phyloP scores from a whole-genome alignment of 2,329 filamentous ascomycete genomes.

The Pseudogymnoascus sp. region DNA sequence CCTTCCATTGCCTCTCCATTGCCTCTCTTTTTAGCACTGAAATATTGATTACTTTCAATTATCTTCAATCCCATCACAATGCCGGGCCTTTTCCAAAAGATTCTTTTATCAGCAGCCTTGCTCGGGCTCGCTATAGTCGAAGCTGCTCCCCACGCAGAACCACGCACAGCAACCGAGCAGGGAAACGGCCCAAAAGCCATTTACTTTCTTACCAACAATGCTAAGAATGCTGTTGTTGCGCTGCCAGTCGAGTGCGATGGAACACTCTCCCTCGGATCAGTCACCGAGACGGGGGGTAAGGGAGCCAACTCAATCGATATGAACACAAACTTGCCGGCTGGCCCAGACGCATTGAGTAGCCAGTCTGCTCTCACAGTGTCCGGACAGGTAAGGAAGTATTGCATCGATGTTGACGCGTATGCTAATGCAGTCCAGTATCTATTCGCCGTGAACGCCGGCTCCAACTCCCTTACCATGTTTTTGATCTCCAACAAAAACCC shows the following conservation, averaged over 20 bases:
- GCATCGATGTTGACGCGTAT: not conserved
- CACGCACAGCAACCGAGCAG: not conserved
- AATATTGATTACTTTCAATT: not conserved
- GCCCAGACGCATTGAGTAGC: constrained; percentile 43
- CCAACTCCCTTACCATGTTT: constrained; percentile 45
- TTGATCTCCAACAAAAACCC: constrained; percentile 36
- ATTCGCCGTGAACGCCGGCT: constrained; percentile 49
- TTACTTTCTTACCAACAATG: constrained; percentile 50
- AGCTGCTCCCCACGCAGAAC: not conserved
- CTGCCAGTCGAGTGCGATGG: constrained; percentile 42
- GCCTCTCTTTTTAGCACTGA: not conserved
- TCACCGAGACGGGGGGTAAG: constrained; percentile 40
- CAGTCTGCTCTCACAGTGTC: constrained; percentile 44
- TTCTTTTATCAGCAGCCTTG: not conserved
- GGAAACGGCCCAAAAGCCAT: constrained; percentile 34
- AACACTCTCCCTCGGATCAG: constrained; percentile 35
- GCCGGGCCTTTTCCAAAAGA: constrained; percentile 1
- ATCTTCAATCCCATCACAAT: not conserved
- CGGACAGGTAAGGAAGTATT: constrained; percentile 37
- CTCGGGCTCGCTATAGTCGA: not conserved
- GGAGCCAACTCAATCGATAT: constrained; percentile 37
- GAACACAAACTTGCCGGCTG: constrained; percentile 31
- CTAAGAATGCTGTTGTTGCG: constrained; percentile 41
- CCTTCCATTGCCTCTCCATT: not conserved
- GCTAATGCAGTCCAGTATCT: constrained; percentile 33